Evolutionary conservation across 2,329 filamentous ascomycete genomes (phyloP).

Genomic region (Bipolaris cookei): DNA sequence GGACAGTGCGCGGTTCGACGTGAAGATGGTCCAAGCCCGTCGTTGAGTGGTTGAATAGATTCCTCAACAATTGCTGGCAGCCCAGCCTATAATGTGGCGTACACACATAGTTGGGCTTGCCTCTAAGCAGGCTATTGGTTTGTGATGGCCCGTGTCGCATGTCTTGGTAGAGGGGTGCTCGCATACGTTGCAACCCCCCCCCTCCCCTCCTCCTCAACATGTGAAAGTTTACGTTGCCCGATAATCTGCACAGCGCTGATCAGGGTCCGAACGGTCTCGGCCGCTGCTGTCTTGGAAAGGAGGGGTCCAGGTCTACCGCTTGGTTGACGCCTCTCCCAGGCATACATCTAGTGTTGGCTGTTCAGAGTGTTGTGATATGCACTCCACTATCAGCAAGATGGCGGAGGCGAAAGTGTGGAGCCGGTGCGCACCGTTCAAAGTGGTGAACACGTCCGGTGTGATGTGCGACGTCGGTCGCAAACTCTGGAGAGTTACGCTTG

Average conservation of each 20-base stretch:
- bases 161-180: conserved; percentile 18
- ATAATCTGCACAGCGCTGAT: conserved; percentile 18
- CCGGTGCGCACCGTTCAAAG: conserved; percentile 7
- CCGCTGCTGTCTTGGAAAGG: conserved; percentile 15
- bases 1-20: not conserved
- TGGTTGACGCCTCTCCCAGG: conserved; percentile 6
- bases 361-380: conserved; percentile 15
- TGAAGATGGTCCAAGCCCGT: conserved; percentile 6
- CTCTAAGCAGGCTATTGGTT: conserved; percentile 6
- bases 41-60: conserved; percentile 8
- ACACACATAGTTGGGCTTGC: conserved; percentile 10
- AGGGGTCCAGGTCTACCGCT: conserved; percentile 21
- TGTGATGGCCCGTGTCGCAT: conserved; percentile 12
- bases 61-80: conserved; percentile 6
- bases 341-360: not conserved
- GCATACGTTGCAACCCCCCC: conserved; percentile 11
- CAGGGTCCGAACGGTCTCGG: conserved; percentile 23
- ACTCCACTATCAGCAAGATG: conserved; percentile 17
- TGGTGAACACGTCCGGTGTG: conserved; percentile 9
- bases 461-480: conserved; percentile 16
- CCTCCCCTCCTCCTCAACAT: conserved; percentile 15
- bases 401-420: conserved; percentile 16
- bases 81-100: conserved; percentile 18
- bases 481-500: conserved; percentile 10
- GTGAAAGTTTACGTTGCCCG: conserved; percentile 14